Evolutionary conservation across 2,329 filamentous ascomycete species (phyloP).

Genomic region (Cylindrodendrum hubeiense): DNA sequence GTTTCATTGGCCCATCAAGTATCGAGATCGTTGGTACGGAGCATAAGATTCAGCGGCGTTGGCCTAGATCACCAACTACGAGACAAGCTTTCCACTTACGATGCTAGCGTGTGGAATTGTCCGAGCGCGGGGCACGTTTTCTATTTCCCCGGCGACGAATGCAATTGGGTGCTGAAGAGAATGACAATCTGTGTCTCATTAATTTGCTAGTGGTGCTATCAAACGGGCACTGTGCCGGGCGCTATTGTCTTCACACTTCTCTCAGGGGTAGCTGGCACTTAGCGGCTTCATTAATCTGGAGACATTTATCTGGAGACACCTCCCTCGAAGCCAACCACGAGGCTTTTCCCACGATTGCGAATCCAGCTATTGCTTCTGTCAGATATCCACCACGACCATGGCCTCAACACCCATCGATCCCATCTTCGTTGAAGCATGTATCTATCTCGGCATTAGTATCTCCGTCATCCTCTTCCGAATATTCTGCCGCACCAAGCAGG

Average conservation of each 20-base stretch:
- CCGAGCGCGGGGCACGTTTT: background rate
- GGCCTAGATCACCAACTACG: background rate
- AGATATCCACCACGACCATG: background rate
- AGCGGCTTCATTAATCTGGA: too few relatives aligned
- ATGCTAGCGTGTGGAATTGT: background rate
- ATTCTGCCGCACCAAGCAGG: conserved; percentile 8
- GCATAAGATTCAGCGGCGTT: background rate
- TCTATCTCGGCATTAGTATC: conserved; percentile 11
- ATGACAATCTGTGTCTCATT: background rate
- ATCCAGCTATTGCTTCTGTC: background rate
- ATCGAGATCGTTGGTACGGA: background rate
- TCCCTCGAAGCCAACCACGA: background rate
- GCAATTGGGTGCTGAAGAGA: background rate
- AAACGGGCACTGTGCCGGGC: background rate
- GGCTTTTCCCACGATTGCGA: background rate
- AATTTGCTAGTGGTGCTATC: background rate
- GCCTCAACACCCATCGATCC: background rate
- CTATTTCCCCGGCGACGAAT: background rate
- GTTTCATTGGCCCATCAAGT: background rate
- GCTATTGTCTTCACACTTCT: background rate
- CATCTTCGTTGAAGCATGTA: conserved; percentile 10
- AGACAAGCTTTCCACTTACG: background rate
- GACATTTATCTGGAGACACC: background rate
- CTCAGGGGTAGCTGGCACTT: too few relatives aligned
- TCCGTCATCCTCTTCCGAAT: conserved; percentile 11